A percentile compares a stretch with the other conserved stretches of the same genome.
phyloP scores from a whole-genome alignment of 257 asterid species.

The Salvia miltiorrhiza region DNA sequence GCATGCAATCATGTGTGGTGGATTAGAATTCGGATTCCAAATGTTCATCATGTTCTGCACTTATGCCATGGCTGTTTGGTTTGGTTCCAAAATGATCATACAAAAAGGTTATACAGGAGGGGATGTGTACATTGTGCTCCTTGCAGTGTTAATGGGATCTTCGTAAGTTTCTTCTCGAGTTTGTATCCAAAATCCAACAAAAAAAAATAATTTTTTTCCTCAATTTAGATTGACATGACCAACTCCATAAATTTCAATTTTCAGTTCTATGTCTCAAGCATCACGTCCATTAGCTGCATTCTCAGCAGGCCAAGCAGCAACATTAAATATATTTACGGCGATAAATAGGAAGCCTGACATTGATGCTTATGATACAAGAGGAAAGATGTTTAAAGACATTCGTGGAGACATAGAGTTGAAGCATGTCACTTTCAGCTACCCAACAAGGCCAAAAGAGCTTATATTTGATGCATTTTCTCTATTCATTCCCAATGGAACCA shows the following conservation, averaged over 20 bases:
- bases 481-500: slow-evolving; percentile 35
- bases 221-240: too few species aligned
- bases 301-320: slow-evolving; percentile 44
- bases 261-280: slow-evolving; percentile 37
- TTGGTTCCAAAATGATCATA: slow-evolving; percentile 41
- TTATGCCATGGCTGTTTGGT: slow-evolving; percentile 42
- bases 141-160: slow-evolving; percentile 35
- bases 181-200: too few species aligned
- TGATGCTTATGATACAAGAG: slow-evolving; percentile 42
- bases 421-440: slow-evolving; percentile 46
- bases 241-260: background rate
- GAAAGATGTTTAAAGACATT: slow-evolving; percentile 34
- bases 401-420: slow-evolving; percentile 39
- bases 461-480: slow-evolving; percentile 37
- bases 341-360: slow-evolving; percentile 43
- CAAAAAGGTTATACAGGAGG: slow-evolving; percentile 38
- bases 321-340: slow-evolving; percentile 46
- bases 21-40: slow-evolving; percentile 31
- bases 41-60: slow-evolving; percentile 16
- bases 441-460: slow-evolving; percentile 39
- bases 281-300: slow-evolving; percentile 45
- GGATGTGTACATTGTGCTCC: slow-evolving; percentile 29
- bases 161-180: slow-evolving; percentile 23
- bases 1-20: slow-evolving; percentile 24
- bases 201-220: background rate